Percentiles rank a stretch among this genome's conserved stretches.
Evolutionary conservation across 208 protist genomes (phyloP).

Genomic region (Acanthamoeba lenticulata): DNA sequence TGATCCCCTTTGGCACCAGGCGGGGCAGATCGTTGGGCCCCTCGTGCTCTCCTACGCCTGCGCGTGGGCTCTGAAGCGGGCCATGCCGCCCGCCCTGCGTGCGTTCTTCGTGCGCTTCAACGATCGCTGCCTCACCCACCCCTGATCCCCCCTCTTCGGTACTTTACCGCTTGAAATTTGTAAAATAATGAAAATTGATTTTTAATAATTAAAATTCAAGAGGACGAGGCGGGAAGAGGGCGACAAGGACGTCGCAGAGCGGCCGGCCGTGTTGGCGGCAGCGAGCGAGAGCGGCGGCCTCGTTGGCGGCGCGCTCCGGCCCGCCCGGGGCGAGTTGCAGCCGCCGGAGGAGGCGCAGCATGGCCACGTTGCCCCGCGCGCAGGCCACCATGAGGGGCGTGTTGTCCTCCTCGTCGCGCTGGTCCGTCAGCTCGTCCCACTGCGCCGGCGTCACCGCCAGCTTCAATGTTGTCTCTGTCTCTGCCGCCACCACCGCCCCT

Average conservation of each 20-base stretch:
- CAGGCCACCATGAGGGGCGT: background rate
- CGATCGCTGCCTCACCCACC: background rate
- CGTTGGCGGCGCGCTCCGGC: background rate
- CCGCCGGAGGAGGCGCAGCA: background rate
- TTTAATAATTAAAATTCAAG: too few relatives aligned
- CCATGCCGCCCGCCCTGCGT: background rate
- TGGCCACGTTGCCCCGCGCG: background rate
- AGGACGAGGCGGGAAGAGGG: too few relatives aligned
- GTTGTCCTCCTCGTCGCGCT: background rate
- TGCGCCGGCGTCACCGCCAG: background rate
- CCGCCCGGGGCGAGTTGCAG: background rate
- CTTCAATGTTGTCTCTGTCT: too few relatives aligned
- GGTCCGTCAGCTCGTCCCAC: background rate
- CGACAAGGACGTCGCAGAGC: too few relatives aligned
- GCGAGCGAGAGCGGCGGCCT: background rate
- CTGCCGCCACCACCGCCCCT: too few relatives aligned
- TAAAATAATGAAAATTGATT: too few relatives aligned
- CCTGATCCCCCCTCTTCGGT: too few relatives aligned
- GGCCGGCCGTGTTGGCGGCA: too few relatives aligned
- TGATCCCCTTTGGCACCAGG: background rate
- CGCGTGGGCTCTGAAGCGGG: background rate
- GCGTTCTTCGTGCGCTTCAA: background rate
- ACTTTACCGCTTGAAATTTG: too few relatives aligned
- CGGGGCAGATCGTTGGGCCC: background rate
- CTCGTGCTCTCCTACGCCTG: background rate